Evolutionary conservation across 2,329 filamentous ascomycete genomes (phyloP).

Genomic region (Fusarium illudens): DNA sequence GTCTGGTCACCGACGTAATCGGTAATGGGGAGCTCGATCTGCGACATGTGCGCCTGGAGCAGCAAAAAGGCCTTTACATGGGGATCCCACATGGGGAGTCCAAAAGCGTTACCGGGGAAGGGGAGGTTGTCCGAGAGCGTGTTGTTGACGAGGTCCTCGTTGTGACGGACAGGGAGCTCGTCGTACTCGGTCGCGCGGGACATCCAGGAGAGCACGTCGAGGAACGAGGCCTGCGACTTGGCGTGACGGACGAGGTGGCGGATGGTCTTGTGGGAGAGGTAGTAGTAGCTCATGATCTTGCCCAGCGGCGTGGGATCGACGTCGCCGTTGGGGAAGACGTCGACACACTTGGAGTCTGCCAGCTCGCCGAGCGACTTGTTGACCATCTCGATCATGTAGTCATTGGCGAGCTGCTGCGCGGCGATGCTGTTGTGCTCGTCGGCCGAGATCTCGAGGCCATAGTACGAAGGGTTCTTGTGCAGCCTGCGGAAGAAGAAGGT

Average conservation of each 20-base stretch:
- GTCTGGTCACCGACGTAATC: constrained; percentile 97
- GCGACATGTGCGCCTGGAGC: constrained; percentile 93
- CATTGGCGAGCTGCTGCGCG: constrained; percentile 88
- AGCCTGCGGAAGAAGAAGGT: constrained; percentile 98
- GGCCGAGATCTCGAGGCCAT: constrained; percentile 90
- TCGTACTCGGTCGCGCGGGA: constrained; percentile 94
- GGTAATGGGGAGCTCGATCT: constrained; percentile 89
- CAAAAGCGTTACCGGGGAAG: constrained; percentile 65
- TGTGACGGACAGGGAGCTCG: constrained; percentile 95
- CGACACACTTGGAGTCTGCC: constrained; percentile 83
- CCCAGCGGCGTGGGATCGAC: constrained; percentile 90
- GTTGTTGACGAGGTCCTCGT: constrained; percentile 96
- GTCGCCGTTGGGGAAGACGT: constrained; percentile 84
- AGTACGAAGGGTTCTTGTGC: constrained; percentile 98
- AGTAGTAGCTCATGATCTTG: constrained; percentile 99
- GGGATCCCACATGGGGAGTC: constrained; percentile 95
- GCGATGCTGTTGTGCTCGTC: constrained; percentile 90
- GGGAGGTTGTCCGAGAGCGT: constrained; percentile 86
- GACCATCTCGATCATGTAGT: constrained; percentile 94
- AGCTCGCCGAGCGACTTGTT: constrained; percentile 85
- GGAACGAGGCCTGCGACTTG: constrained; percentile 78
- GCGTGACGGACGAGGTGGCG: constrained; percentile 81
- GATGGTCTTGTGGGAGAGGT: constrained; percentile 93
- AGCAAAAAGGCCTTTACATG: constrained; percentile 96
- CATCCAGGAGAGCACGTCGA: constrained; percentile 91